phyloP scores from a whole-genome alignment of 1,139 yeast species.

The Taphrina pruni region DNA sequence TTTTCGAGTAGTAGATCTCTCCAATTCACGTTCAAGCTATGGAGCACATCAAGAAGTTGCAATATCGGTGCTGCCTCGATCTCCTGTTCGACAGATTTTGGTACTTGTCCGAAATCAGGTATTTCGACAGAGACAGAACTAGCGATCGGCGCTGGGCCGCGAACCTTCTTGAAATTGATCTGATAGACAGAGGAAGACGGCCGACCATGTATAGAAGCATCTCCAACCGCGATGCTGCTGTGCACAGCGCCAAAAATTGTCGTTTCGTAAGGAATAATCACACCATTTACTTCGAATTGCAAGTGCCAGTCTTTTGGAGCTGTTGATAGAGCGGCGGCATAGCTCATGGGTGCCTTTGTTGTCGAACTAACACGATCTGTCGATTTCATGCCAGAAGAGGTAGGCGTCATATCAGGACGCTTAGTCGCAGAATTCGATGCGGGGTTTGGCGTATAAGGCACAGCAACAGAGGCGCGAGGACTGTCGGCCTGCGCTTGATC shows the following conservation, averaged over 20 bases:
- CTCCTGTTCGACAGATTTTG: conserved; percentile 55
- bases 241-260: conserved; percentile 83
- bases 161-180: conserved; percentile 60
- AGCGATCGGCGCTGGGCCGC: conserved; percentile 50
- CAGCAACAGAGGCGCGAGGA: neutral
- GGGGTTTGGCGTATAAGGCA: neutral
- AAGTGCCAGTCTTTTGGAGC: conserved; percentile 55
- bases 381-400: neutral
- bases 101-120: conserved; percentile 49
- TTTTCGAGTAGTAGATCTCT: conserved; percentile 34
- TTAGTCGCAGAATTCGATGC: neutral
- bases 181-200: conserved; percentile 55
- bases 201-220: conserved; percentile 38
- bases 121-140: conserved; percentile 51
- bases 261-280: conserved; percentile 67
- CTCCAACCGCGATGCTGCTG: conserved; percentile 56
- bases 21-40: conserved; percentile 56
- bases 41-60: conserved; percentile 62
- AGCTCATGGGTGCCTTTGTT: conserved; percentile 32
- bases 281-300: conserved; percentile 69
- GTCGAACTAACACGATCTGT: neutral
- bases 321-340: conserved; percentile 45
- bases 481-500: neutral
- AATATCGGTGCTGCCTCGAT: conserved; percentile 57
- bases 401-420: neutral